phyloP scores from a whole-genome alignment of 2,329 filamentous ascomycete genomes.

The Calonectria multiphialidica region DNA sequence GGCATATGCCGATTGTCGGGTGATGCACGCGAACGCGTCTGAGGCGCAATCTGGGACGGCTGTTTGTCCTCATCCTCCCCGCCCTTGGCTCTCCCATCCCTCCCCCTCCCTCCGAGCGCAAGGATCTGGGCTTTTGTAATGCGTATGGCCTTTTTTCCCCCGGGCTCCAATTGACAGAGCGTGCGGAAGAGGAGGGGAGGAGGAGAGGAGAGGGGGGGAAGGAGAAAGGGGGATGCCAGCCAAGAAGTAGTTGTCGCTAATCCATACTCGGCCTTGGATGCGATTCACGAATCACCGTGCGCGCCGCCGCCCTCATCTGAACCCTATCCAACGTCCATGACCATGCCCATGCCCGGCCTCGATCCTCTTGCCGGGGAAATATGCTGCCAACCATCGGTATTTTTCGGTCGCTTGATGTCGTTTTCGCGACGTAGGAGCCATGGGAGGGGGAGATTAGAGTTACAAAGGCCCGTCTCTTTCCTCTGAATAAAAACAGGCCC shows the following conservation, averaged over 20 bases:
- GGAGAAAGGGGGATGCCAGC: neutral
- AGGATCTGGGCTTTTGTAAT: neutral
- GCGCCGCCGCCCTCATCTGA: neutral
- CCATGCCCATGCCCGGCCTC: neutral
- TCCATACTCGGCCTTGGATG: slow-evolving; percentile 22
- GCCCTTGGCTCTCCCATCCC: neutral
- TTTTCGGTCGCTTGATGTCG: neutral
- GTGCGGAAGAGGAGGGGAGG: neutral
- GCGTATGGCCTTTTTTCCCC: neutral
- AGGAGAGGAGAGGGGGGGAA: neutral
- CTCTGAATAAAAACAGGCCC: neutral
- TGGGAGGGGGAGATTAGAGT: neutral
- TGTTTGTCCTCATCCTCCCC: neutral
- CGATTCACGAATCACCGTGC: slow-evolving; percentile 21
- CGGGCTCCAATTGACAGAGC: neutral
- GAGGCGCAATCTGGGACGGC: neutral
- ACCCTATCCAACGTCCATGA: slow-evolving; percentile 2
- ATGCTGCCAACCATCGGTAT: neutral
- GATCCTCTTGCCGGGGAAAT: neutral
- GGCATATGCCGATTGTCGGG: slow-evolving; percentile 7
- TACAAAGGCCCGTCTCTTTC: neutral
- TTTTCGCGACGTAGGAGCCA: neutral
- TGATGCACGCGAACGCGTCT: slow-evolving; percentile 1
- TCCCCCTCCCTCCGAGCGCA: neutral
- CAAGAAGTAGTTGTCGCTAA: slow-evolving; percentile 4